Evolutionary conservation across 2,329 filamentous ascomycete genomes (phyloP), one percentile per base, ranked within the genome.

Genomic region (Alternaria viburni): DNA sequence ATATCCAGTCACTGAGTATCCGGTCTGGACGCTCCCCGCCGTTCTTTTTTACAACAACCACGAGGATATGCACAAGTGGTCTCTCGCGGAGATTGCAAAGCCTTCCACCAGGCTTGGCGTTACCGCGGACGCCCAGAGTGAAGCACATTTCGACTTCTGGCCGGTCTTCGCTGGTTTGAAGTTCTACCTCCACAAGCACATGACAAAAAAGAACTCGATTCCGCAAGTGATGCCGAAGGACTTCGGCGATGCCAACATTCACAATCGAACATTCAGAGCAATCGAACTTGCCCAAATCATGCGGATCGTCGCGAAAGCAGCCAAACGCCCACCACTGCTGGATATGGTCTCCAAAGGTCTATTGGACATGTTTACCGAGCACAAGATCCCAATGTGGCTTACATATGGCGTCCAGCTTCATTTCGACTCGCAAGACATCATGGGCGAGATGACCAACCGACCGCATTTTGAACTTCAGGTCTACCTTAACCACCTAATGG

Each of bases 401-500:
- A 57, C 59, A 11, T 52, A 51, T 43, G 54, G 26, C 7, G 30
- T 57, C 1, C 52, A 61, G 19, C 21, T 57, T 12, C 52, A 45
- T 45, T 19, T 61, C 45, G 45, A 50, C n/a, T 57, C 54, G 21
- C 46, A 55, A 36, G 60, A 62, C 13, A 54, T 58, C 26, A n/a
- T 62, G 28, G 47, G 25, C 23, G 46, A 61, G 6, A 47, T 26
- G 15, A 41, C 36, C 36, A 41, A 41, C 36, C 36, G 36, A 41
- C 36, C 36, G 9, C 36, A 41, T 17, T 41, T 41, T 41, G 36
- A 41, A 41, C 36, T 41, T 17, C 36, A 41, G n/a, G n/a, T 41
- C 36, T 41, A 41, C 36, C 36, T 41, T 11, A 23, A 11, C 11
- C 21, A 19, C 4, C 21, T 8, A 17, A 55, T 12, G 25, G 36